These are phyloP conservation scores for Suhomyces choctaworum DNA, from an alignment of 1,139 yeast genomes.

Conservation along the genomic window DNA sequence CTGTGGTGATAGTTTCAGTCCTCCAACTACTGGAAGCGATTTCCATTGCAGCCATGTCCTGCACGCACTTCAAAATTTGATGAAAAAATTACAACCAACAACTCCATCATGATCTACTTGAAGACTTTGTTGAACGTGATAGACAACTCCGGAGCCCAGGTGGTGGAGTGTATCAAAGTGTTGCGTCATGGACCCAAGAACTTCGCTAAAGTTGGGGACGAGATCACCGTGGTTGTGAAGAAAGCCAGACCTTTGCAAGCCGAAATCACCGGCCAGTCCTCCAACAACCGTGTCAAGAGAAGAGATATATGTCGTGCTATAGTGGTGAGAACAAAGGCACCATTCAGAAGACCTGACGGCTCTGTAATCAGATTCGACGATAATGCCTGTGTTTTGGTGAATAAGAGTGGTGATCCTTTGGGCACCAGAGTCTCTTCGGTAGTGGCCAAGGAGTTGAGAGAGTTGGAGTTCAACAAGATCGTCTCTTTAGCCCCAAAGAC, in stretches of 20 bases:
- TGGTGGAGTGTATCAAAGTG: slow-evolving; percentile 95
- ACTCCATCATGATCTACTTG: slow-evolving; percentile 69
- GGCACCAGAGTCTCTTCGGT: slow-evolving; percentile 93
- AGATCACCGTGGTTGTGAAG: slow-evolving; percentile 91
- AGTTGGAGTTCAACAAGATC: slow-evolving; percentile 80
- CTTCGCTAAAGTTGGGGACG: slow-evolving; percentile 85
- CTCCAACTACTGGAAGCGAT: no score
- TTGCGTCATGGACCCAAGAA: slow-evolving; percentile 84
- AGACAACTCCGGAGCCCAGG: slow-evolving; percentile 93
- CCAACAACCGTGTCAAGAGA: slow-evolving; percentile 81
- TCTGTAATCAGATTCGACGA: slow-evolving; percentile 86
- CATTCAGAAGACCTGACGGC: slow-evolving; percentile 84
- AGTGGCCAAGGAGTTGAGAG: slow-evolving; percentile 89
- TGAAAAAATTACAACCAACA: slow-evolving; percentile 9
- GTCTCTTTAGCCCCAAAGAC: slow-evolving; percentile 91
- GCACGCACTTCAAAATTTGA: slow-evolving; percentile 6
- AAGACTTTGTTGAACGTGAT: slow-evolving; percentile 87
- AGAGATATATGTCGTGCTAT: slow-evolving; percentile 97
- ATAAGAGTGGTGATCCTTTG: slow-evolving; percentile 89
- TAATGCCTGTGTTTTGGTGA: slow-evolving; percentile 93
- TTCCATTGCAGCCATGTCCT: slow-evolving; percentile 6
- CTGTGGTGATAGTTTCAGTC: no score
- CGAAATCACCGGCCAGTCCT: slow-evolving; percentile 65
- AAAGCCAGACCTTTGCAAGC: slow-evolving; percentile 76
- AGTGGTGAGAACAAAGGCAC: slow-evolving; percentile 89